Evolutionary conservation across 495 filamentous ascomycete species (phyloP), one percentile per base, ranked within the genome.

Genomic region (Talaromyces trachyspermus): DNA sequence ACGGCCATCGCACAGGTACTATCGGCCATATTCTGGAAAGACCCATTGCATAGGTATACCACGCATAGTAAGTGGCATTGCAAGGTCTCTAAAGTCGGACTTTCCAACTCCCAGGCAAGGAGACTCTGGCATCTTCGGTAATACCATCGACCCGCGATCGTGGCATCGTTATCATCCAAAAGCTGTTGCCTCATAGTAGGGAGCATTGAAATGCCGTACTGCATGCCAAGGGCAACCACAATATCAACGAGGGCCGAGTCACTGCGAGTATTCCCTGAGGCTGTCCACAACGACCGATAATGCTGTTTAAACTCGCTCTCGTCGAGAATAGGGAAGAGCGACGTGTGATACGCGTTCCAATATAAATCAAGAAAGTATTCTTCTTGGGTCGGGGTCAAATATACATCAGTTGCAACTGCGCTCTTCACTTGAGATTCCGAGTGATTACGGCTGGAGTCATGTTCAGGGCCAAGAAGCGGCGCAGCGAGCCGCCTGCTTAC

Each of bases 221-320:
- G 69, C 57, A 74, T 68, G 41, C 60, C 66, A 12, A 75, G 23
- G 11, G 70, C 70, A 36, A 75, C 52, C 44, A 72, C 53, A 22
- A 75, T 74, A 39, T 75, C 71, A n/a, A 70, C 66, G 4, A 74
- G 57, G 6, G 70, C 57, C 7, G 69, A 74, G 18, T 63, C 58
- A 48, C 58, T 61, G 6, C 71, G 62, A 8, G 38, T 37, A 17
- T 50, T 52, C 10, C 52, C 51, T 14, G 54, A 49, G 22, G 33
- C 53, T 27, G 52, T 55, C 63, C 65, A 70, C 7, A 74, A 52
- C 3, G 68, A 64, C 4, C 55, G 42, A 42, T 73, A 68, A 41
- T 73, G 57, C 17, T 57, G 55, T 26, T 51, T 59, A 48, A 75
- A 71, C 25, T 62, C 59, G 17, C 49, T 33, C 50, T 72, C 68